These are phyloP conservation scores for Viridothelium virens DNA, from an alignment of 495 filamentous ascomycete genomes.

Conservation along the genomic window DNA sequence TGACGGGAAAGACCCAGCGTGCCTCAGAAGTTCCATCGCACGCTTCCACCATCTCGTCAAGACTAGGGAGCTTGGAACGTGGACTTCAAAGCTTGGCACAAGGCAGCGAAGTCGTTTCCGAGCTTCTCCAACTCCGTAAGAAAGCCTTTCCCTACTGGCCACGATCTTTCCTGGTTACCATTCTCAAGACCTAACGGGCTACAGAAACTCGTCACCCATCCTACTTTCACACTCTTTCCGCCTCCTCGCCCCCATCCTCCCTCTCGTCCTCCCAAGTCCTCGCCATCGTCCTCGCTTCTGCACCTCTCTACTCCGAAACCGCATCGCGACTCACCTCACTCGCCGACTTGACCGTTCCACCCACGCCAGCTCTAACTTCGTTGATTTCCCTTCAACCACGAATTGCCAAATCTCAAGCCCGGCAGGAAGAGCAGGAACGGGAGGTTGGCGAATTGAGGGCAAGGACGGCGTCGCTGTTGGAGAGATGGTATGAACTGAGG, in stretches of 20 bases:
- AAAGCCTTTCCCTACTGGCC: neutral
- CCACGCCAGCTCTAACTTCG: constrained; percentile 34
- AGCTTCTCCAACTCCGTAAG: constrained; percentile 26
- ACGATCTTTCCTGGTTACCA: constrained; percentile 15
- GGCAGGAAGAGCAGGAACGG: constrained; percentile 62
- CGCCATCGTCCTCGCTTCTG: constrained; percentile 67
- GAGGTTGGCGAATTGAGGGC: constrained; percentile 63
- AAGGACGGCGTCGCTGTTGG: constrained; percentile 63
- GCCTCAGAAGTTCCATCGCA: constrained; percentile 16
- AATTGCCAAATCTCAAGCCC: constrained; percentile 55
- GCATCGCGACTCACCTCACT: constrained; percentile 74
- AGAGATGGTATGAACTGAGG: constrained; percentile 71
- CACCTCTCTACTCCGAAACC: constrained; percentile 64
- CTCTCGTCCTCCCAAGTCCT: constrained; percentile 39
- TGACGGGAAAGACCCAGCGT: constrained; percentile 49
- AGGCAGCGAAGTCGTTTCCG: constrained; percentile 22
- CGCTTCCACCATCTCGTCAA: constrained; percentile 21
- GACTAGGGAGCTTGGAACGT: constrained; percentile 56
- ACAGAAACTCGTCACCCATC: constrained; percentile 52
- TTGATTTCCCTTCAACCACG: constrained; percentile 64
- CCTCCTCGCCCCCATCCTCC: constrained; percentile 12
- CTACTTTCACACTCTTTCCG: constrained; percentile 44
- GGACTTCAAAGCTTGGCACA: constrained; percentile 40
- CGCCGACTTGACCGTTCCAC: constrained; percentile 67
- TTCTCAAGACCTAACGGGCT: constrained; percentile 20